These are phyloP conservation scores for Peziza echinospora DNA, from an alignment of 495 filamentous ascomycete genomes.

Conservation along the genomic window DNA sequence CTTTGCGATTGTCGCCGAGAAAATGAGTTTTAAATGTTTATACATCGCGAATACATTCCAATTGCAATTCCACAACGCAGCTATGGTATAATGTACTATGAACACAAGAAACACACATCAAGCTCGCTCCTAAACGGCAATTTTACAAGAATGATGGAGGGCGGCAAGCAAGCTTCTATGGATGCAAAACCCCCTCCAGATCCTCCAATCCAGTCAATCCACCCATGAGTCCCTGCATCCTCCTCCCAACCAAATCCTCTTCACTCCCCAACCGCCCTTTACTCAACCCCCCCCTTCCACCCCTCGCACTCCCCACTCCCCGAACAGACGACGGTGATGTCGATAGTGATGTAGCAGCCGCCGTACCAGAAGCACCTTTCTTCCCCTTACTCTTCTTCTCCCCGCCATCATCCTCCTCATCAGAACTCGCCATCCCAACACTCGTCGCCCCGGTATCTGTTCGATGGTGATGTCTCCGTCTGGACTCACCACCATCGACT, in stretches of 20 bases:
- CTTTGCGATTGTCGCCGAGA: no score
- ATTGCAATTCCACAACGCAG: no score
- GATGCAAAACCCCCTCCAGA: not conserved
- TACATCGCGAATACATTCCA: no score
- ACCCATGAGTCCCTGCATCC: constrained; percentile 68
- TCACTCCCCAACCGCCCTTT: constrained; percentile 44
- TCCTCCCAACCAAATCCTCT: constrained; percentile 59
- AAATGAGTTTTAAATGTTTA: no score
- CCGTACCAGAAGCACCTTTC: no score
- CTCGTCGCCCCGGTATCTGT: constrained; percentile 11
- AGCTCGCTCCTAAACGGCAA: no score
- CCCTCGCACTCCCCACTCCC: constrained; percentile 8
- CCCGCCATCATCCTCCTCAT: constrained; percentile 6
- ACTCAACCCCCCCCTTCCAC: constrained; percentile 19
- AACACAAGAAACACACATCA: no score
- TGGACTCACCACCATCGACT: constrained; percentile 9
- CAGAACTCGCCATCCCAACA: constrained; percentile 7
- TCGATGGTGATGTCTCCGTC: constrained; percentile 23
- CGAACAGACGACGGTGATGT: no score
- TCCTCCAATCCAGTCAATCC: constrained; percentile 35
- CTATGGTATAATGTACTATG: no score
- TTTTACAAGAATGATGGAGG: no score
- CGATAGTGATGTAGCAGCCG: no score
- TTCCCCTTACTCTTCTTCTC: not conserved
- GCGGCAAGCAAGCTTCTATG: no score